Evolutionary conservation across 352 stramenopile species (phyloP), one percentile per base, ranked within the genome.

Genomic region (Globisporangium paroecandrum): DNA sequence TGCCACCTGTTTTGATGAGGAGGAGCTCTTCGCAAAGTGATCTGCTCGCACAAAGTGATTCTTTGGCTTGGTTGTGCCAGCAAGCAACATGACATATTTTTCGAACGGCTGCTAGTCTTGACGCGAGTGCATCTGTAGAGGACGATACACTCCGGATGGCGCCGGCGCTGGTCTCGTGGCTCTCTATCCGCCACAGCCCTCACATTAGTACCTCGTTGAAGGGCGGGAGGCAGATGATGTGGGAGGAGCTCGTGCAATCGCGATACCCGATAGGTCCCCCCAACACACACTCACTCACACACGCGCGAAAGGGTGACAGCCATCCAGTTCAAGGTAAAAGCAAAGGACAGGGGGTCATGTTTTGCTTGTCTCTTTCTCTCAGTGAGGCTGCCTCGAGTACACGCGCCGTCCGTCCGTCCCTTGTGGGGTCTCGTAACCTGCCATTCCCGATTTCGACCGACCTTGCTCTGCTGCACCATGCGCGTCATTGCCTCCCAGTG

Each of bases 361-460:
- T 43, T 43, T 49, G 5, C 5, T 13, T 15, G 10, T 43, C 36
- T 18, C 36, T 43, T 13, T 41, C 36, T 49, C 41, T 49, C 41
- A 49, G 41, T 49, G 41, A n/a, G 15, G 41, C 41, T 18, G 41
- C 15, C 41, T 49, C 15, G 22, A 18, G 41, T n/a, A 20, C 41
- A 49, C 41, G 41, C 41, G 41, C 41, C 41, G 15, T 49, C 41
- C 41, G 41, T 49, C 41, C 41, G 12, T 47, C 13, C 12, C 15
- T n/a, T 43, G 2, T 13, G 10, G 41, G 13, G 41, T 20, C 41
- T n/a, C 13, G 5, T 49, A 49, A n/a, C 41, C 41, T 13, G 41
- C 36, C 55, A 53, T 63, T 53, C 58, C 4, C 36, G 58, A 63
- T 36, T 63, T 53, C 22, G 58, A 53, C 10, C 22, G 58, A 53